phyloP scores from a whole-genome alignment of 1,284 basidiomycete species.

The Lignosus rhinocerotis region DNA sequence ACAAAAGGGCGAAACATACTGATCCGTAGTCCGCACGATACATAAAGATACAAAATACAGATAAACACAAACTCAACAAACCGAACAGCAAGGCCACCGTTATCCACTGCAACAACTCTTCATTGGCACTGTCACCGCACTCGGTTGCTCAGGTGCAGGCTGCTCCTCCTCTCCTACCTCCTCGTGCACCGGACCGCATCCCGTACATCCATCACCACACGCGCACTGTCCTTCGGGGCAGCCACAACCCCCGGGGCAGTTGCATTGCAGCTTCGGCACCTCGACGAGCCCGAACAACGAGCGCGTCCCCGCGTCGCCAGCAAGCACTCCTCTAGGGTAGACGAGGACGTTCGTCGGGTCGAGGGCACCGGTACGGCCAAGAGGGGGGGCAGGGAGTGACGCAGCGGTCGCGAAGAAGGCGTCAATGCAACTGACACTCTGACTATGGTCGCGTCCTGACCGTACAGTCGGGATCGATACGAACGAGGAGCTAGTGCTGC shows the following conservation, averaged over 20 bases:
- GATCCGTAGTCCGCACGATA: no score
- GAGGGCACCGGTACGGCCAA: conserved; percentile 40
- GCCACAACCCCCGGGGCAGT: conserved; percentile 51
- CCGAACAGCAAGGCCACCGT: no score
- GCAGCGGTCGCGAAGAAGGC: conserved; percentile 64
- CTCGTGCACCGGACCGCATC: conserved; percentile 40
- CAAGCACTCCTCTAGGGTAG: conserved; percentile 42
- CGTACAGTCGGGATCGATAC: neutral
- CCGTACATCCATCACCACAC: conserved; percentile 53
- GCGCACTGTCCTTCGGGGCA: conserved; percentile 48
- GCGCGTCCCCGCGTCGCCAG: conserved; percentile 18
- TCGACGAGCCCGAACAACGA: conserved; percentile 46
- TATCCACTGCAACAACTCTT: no score
- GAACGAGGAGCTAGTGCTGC: neutral
- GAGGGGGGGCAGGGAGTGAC: conserved; percentile 54
- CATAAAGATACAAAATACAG: no score
- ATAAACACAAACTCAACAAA: no score
- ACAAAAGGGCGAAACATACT: no score
- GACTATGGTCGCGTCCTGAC: conserved; percentile 7
- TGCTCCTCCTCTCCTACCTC: neutral
- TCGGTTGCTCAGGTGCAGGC: neutral
- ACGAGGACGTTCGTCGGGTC: conserved; percentile 53
- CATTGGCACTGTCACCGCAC: neutral
- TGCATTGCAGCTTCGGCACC: conserved; percentile 64
- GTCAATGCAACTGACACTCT: conserved; percentile 46